A percentile compares a stretch with the other conserved stretches of the same genome.
Conservation (phyloP, 257 asterid genomes). For the Echites panduratus region DNA sequence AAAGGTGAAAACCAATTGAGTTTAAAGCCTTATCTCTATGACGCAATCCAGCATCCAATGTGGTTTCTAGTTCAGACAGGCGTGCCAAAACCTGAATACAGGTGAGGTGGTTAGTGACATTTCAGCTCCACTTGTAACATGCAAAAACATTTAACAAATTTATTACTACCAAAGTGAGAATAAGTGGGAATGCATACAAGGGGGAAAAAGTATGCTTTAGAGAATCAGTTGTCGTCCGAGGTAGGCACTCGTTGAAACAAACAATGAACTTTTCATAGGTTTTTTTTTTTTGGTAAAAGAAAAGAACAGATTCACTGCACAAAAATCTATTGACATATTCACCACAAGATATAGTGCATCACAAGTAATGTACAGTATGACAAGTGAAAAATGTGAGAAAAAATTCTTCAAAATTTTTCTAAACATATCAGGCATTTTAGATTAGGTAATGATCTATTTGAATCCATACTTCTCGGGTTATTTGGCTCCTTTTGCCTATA, state of each 20-base stretch:
- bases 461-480: conserved; percentile 74
- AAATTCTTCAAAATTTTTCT: neutral
- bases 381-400: neutral
- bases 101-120: conserved; percentile 18
- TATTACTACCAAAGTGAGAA: neutral
- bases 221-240: neutral
- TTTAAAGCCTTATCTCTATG: conserved; percentile 79
- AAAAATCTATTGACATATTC: neutral
- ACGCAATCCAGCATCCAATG: conserved; percentile 83
- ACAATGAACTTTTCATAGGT: neutral
- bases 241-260: neutral
- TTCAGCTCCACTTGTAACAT: neutral
- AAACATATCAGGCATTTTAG: neutral
- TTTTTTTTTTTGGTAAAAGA: neutral
- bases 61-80: conserved; percentile 80
- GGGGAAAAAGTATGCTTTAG: too few species aligned
- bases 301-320: neutral
- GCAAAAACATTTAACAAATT: neutral
- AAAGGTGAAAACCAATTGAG: conserved; percentile 70
- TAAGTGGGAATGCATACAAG: neutral
- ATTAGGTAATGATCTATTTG: conserved; percentile 13
- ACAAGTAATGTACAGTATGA: neutral
- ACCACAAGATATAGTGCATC: neutral
- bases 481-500: conserved; percentile 66
- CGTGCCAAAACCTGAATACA: conserved; percentile 71